Evolutionary conservation across 2,329 filamentous ascomycete species (phyloP), one percentile per base, ranked within the genome.

Genomic region (Neoscytalidium dimidiatum): DNA sequence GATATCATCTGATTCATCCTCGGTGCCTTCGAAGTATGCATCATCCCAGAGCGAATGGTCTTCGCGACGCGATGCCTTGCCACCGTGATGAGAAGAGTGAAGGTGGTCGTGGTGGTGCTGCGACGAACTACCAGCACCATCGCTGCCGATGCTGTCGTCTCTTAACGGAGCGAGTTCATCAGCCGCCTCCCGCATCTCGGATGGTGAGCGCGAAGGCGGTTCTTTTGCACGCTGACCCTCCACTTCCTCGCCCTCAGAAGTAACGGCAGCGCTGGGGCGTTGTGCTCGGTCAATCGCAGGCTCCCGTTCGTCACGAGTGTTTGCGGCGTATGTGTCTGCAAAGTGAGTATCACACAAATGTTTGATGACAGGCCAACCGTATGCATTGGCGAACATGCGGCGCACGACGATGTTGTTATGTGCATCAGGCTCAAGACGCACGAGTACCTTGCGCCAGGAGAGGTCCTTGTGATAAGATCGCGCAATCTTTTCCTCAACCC

Each of bases 371-470:
- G 95, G 95, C 95, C 95, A 99, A 2, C 95, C 95, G 71, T 96
- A 96, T 0, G 95, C 95, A 73, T 99, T 99, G 64, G 93, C 90
- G 76, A 99, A 99, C 89, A 93, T 96, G 64, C 95, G 90, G 17
- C 95, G 90, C 26, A 99, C 95, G 66, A 98, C 90, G 69, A 99
- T 96, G 77, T 99, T 99, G 79, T 99, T 99, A 80, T 99, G 95
- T 0, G 95, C 95, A 78, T 99, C 95, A 0, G 95, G 95, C 75
- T 99, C 94, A 2, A 99, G 84, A 62, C 95, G 91, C 14, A 99
- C 95, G 3, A 99, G 86, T 1, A 99, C 95, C 75, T 99, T 99
- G 51, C 95, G 91, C 95, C 95, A 99, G 1, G 92, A 92, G 21
- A 99, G 80, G 68, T 92, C 92, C 13, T 89, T 88, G 76, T 99